Evolutionary conservation across 2,329 filamentous ascomycete genomes (phyloP), one percentile per base, ranked within the genome.

Genomic region (Torrubiella hemipterigena): DNA sequence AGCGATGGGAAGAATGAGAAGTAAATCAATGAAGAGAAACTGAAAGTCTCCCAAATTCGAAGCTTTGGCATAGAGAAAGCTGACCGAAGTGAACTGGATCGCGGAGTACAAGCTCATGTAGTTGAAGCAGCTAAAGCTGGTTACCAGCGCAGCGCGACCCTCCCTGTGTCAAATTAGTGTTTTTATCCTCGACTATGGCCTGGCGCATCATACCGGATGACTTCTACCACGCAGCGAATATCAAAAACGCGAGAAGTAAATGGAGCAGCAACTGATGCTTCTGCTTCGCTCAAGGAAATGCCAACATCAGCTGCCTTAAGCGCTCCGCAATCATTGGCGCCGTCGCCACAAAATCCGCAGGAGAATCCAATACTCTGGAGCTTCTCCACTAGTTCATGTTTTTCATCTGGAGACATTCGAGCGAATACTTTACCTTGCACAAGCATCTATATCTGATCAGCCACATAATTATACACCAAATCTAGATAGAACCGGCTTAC

Each of bases 51-150:
- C 93, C 6, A 98, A 65, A 50, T 98, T 98, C 7, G 84, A 93
- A 9, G 82, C 93, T 7, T 78, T 86, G 6, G 86, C 83, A 55
- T 98, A 98, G 12, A 98, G 69, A 51, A 98, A 95, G 67, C 82
- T 93, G 48, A 98, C 93, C 1, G 84, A 85, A 7, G 85, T 93
- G 62, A 98, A 98, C 55, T 98, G 91, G 42, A 98, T 98, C n/a
- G 91, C 89, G 3, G 87, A 96, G 63, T 98, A 98, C 42, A 98
- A 60, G 46, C 83, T 93, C 93, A 98, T 98, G 59, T 93, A 98
- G 63, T 96, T 98, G 70, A 98, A 98, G 62, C 91, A 98, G 61
- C 84, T 93, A 62, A 98, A 98, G 56, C 86, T 94, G 10, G 91
- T 98, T n/a, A 96, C 87, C 20, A 98, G 69, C 20, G 93, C 84